These are phyloP conservation scores for Agaricus subrufescens DNA, from an alignment of 768 basidiomycete genomes.

Conservation along the genomic window DNA sequence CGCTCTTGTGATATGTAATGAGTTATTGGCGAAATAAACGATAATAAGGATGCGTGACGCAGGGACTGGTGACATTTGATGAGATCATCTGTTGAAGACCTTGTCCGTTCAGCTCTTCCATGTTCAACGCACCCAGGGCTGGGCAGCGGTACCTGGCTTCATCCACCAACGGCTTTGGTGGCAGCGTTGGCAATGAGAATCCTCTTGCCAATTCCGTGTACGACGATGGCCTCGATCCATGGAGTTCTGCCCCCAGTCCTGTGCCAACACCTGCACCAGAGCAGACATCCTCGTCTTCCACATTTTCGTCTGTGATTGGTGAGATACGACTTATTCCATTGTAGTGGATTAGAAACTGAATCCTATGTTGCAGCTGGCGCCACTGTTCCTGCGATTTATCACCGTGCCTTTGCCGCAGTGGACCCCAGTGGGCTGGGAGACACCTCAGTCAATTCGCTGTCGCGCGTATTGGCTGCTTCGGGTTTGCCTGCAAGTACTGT, in stretches of 20 bases:
- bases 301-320: constrained; percentile 73
- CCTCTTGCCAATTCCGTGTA: constrained; percentile 71
- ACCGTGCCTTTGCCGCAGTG: constrained; percentile 64
- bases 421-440: constrained; percentile 72
- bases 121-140: constrained; percentile 85
- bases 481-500: constrained; percentile 76
- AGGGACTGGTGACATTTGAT: constrained; percentile 2
- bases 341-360: neutral
- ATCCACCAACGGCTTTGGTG: constrained; percentile 56
- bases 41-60: neutral
- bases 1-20: constrained; percentile 9
- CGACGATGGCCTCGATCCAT: constrained; percentile 78
- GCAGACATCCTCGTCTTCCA: constrained; percentile 31
- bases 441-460: constrained; percentile 77
- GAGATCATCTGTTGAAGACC: neutral
- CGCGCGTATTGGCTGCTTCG: constrained; percentile 75
- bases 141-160: constrained; percentile 61
- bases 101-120: constrained; percentile 24
- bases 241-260: constrained; percentile 73
- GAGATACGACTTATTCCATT: constrained; percentile 13
- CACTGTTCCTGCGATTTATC: constrained; percentile 75
- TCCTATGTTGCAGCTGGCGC: constrained; percentile 55
- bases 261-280: constrained; percentile 57
- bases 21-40: constrained; percentile 10
- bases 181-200: constrained; percentile 73